phyloP scores from a whole-genome alignment of 257 asterid species.

The Capsicum baccatum region DNA sequence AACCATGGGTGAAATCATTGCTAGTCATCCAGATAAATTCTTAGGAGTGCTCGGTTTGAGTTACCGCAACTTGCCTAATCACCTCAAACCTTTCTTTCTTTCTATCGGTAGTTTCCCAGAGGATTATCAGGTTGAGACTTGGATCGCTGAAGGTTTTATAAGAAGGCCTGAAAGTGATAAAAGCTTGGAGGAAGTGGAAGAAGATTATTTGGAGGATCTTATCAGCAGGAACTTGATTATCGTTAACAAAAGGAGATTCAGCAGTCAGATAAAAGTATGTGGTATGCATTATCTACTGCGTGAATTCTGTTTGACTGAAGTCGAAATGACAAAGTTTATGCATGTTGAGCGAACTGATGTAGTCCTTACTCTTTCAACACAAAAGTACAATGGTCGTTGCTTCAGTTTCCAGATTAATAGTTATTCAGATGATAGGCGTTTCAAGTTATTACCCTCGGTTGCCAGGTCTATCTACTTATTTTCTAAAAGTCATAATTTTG shows the following conservation, averaged over 20 bases:
- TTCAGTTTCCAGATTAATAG: neutral
- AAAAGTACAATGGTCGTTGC: neutral
- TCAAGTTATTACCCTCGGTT: neutral
- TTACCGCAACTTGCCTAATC: constrained; percentile 26
- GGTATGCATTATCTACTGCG: constrained; percentile 20
- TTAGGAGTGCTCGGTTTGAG: neutral
- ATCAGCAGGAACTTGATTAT: constrained; percentile 10
- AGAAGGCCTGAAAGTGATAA: neutral
- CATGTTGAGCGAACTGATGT: neutral
- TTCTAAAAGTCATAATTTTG: no score
- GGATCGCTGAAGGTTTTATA: constrained; percentile 30
- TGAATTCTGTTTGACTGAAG: constrained; percentile 13
- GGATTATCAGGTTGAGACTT: neutral
- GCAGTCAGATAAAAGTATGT: neutral
- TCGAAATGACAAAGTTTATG: neutral
- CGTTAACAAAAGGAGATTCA: neutral
- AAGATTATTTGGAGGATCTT: constrained; percentile 7
- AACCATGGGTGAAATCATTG: neutral
- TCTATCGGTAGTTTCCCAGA: constrained; percentile 12
- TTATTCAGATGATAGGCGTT: neutral
- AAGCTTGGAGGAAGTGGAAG: neutral
- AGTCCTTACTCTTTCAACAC: neutral
- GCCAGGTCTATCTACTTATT: neutral
- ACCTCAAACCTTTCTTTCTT: constrained; percentile 27
- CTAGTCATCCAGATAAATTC: neutral